Conservation (phyloP, 2,329 filamentous ascomycete species). For the Gaeumannomyces tritici region DNA sequence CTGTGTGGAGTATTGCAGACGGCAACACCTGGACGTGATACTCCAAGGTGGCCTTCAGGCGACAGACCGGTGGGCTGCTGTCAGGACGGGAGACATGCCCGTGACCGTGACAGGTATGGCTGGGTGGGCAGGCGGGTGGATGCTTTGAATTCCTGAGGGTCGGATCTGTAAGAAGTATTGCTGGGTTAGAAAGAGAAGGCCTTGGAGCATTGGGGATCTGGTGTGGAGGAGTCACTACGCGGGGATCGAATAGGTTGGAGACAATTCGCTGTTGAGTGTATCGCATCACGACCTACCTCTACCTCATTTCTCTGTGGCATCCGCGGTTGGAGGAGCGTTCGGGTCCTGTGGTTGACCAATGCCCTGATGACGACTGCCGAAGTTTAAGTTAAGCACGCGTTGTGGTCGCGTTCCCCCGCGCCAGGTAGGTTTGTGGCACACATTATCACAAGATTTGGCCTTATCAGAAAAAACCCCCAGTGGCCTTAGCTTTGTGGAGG, state of each 20-base stretch:
- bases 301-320: neutral
- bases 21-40: neutral
- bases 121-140: too few relatives aligned
- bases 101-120: too few relatives aligned
- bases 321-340: too few relatives aligned
- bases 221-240: neutral
- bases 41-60: neutral
- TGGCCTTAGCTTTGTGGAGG: too few relatives aligned
- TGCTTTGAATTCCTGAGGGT: neutral
- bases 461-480: too few relatives aligned
- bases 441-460: neutral
- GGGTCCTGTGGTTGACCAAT: too few relatives aligned
- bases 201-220: too few relatives aligned
- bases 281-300: neutral
- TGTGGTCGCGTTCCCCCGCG: neutral
- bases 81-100: neutral
- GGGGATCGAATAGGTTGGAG: neutral
- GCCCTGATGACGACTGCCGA: neutral
- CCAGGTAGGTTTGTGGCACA: neutral
- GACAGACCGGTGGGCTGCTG: neutral
- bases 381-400: neutral
- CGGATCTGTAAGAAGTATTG: neutral
- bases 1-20: neutral
- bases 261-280: too few relatives aligned
- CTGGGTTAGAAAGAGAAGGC: neutral